phyloP scores from a whole-genome alignment of 306 rosid species.

The Cicer judaicum region DNA sequence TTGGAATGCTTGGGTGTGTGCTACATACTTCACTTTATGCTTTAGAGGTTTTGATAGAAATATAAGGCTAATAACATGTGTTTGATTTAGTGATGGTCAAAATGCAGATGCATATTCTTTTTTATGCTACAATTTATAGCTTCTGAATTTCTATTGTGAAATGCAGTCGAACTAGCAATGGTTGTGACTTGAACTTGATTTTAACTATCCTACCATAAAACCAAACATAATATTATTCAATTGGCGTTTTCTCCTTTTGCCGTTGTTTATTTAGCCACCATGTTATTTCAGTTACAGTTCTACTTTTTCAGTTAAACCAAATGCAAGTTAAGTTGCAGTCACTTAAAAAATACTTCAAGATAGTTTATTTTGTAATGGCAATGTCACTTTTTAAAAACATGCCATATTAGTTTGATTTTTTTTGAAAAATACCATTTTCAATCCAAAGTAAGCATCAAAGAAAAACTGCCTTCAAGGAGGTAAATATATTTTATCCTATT shows the following conservation, averaged over 20 bases:
- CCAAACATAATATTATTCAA: background rate
- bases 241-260: background rate
- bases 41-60: background rate
- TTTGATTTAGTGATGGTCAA: too few species aligned
- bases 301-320: background rate
- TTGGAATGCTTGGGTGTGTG: background rate
- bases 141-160: too few species aligned
- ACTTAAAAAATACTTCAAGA: slow-evolving; percentile 12
- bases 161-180: too few species aligned
- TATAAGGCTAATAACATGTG: too few species aligned
- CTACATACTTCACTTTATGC: background rate
- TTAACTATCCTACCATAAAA: too few species aligned
- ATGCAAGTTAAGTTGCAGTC: background rate
- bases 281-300: background rate
- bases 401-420: slow-evolving; percentile 6
- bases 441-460: background rate
- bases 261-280: slow-evolving; percentile 3
- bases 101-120: too few species aligned
- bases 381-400: background rate
- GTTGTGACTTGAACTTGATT: too few species aligned
- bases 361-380: background rate
- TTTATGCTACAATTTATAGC: too few species aligned
- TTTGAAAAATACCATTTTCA: background rate
- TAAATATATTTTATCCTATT: background rate
- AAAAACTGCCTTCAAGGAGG: background rate